A percentile compares a stretch with the other conserved stretches of the same genome.
These are phyloP conservation scores for Backusella sp. DNA, from an alignment of 192 early-diverging fungal species.

Conservation along the genomic window DNA sequence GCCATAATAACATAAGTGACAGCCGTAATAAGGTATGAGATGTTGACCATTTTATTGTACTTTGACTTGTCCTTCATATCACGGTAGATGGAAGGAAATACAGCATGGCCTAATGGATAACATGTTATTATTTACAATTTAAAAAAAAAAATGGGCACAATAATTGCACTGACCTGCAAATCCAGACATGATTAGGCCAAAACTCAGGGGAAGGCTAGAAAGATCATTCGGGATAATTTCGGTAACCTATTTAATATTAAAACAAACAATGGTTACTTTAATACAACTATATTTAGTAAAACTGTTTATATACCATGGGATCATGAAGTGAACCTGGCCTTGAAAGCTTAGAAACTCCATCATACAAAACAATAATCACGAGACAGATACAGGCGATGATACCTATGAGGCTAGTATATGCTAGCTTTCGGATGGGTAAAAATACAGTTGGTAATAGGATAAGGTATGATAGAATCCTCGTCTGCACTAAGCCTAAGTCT, in stretches of 20 bases:
- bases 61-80: constrained; percentile 55
- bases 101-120: constrained; percentile 48
- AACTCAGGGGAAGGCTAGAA: constrained; percentile 38
- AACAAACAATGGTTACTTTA: constrained; percentile 10
- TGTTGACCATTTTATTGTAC: constrained; percentile 52
- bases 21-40: constrained; percentile 51
- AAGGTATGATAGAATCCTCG: constrained; percentile 47
- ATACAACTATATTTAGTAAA: not conserved
- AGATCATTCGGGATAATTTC: constrained; percentile 43
- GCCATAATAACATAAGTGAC: constrained; percentile 54
- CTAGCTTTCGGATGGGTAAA: constrained; percentile 42
- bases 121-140: not conserved
- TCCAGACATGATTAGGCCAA: constrained; percentile 59
- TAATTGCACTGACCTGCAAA: constrained; percentile 59
- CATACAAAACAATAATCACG: constrained; percentile 52
- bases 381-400: constrained; percentile 50
- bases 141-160: constrained; percentile 49
- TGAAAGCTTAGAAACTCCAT: constrained; percentile 51
- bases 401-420: constrained; percentile 61
- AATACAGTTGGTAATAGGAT: constrained; percentile 52
- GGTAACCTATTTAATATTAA: constrained; percentile 38
- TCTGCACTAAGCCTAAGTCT: constrained; percentile 3
- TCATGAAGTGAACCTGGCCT: constrained; percentile 55
- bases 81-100: constrained; percentile 63
- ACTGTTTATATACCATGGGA: constrained; percentile 35